Evolutionary conservation across 148 eudicot genomes (phyloP), one percentile per base, ranked within the genome.

Genomic region (Heliamphora exappendiculata): DNA sequence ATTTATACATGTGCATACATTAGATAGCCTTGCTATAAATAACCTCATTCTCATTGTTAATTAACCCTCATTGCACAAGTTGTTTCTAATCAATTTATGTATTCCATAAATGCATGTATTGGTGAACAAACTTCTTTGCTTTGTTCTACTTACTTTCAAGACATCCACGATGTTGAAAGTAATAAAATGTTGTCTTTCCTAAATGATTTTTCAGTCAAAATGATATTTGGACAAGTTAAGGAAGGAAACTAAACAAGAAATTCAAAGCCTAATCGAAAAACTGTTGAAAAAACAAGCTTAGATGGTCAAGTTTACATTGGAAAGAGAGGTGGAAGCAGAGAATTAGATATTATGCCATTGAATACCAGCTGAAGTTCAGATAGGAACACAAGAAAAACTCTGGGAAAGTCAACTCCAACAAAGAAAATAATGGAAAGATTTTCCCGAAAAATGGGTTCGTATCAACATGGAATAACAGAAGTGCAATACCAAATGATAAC

Each of bases 391-490:
- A 16, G 34, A 71, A 49, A 63, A 13, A 53, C 80, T 24, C 71
- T 13, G 57, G 42, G 58, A 44, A 79, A 34, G 67, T 53, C 4
- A 55, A 20, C 44, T 55, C 63, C 49, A 78, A 68, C 74, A 84
- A 80, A 64, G 85, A 88, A 70, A 79, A 80, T 19, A 57, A 72
- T 16, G 60, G 29, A 55, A 59, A 33, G 57, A 70, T 19, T 16
- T 37, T 42, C 28, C 37, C 44, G 39, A 81, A 81, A 78, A 80
- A 79, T 73, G 88, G 82, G 62, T 82, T 81, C 65, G 67, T 75
- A 73, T 82, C 86, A 28, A 76, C 79, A 14, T 80, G 76, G 72
- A 88, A 85, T 42, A 76, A 64, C 49, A 74, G 57, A 65, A 81
- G 66, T 19, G 64, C 54, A 57, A 79, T 31, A 76, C 39, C 9